Percentiles rank a stretch among this genome's conserved stretches.
These are phyloP conservation scores for Akanthomyces uredinophilus DNA, from an alignment of 2,329 filamentous ascomycete genomes.

Conservation along the genomic window DNA sequence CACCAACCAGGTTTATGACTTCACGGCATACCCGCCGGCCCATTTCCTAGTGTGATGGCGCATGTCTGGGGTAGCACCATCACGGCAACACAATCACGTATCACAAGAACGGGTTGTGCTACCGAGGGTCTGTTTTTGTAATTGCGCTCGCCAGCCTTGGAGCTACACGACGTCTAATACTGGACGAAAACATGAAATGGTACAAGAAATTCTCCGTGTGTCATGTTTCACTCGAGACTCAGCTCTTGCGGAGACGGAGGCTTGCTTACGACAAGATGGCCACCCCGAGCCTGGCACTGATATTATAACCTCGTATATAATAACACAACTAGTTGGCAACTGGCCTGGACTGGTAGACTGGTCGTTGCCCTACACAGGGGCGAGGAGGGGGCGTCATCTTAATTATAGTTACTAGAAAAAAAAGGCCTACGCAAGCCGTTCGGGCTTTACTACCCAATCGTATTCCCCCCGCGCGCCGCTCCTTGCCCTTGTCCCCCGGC, in stretches of 20 bases:
- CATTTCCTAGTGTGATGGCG: not conserved
- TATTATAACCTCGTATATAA: conserved; percentile 10
- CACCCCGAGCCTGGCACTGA: not conserved
- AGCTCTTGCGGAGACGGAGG: conserved; percentile 11
- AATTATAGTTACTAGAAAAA: not conserved
- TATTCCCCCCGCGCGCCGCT: not conserved
- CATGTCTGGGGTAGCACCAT: conserved; percentile 6
- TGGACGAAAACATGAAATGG: not conserved
- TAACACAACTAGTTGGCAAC: not conserved
- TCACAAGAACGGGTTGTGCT: not conserved
- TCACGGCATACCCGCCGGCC: not conserved
- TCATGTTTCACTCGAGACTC: conserved; percentile 13
- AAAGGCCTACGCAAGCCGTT: not conserved
- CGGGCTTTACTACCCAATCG: conserved; percentile 10
- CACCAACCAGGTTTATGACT: not conserved
- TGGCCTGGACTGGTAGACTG: not conserved
- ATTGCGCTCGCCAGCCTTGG: not conserved
- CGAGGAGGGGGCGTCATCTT: not conserved
- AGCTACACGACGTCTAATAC: conserved; percentile 9
- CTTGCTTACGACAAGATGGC: not conserved
- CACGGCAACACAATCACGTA: conserved; percentile 8
- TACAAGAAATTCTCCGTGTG: conserved; percentile 8
- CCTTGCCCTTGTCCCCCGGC: not conserved
- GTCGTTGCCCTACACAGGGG: not conserved
- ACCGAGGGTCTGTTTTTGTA: not conserved